A percentile compares a stretch with the other conserved stretches of the same genome.
These are phyloP conservation scores for Sugiyamaella japonica DNA, from an alignment of 1,139 yeast genomes.

Conservation along the genomic window DNA sequence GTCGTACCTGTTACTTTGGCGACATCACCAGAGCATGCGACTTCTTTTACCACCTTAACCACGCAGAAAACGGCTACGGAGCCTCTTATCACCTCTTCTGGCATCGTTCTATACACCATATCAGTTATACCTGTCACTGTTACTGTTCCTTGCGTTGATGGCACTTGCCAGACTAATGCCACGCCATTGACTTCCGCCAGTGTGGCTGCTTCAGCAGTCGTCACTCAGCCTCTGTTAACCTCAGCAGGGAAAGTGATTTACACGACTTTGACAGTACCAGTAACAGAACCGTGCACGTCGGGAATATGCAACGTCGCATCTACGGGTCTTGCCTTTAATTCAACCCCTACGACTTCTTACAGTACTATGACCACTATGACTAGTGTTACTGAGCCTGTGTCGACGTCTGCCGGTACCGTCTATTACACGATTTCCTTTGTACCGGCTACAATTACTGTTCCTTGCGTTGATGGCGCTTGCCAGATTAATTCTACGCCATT, in stretches of 20 bases:
- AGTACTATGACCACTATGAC: neutral
- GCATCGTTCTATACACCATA: conserved; percentile 12
- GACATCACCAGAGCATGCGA: neutral
- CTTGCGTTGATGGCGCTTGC: conserved; percentile 13
- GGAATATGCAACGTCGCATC: neutral
- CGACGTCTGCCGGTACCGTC: conserved; percentile 12
- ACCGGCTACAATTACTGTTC: conserved; percentile 13
- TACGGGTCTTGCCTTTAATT: neutral
- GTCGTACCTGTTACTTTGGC: neutral
- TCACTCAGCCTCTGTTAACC: neutral
- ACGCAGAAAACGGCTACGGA: conserved; percentile 18
- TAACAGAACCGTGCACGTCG: neutral
- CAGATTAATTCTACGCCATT: neutral
- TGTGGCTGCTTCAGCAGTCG: neutral
- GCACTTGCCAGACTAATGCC: neutral
- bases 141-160: conserved; percentile 18
- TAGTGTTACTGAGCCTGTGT: conserved; percentile 16
- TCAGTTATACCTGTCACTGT: conserved; percentile 12
- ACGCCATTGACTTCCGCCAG: neutral
- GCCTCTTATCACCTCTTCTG: conserved; percentile 15
- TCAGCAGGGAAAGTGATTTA: neutral
- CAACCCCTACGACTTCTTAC: neutral
- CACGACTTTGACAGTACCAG: neutral
- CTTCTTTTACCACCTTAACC: conserved; percentile 5
- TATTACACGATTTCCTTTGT: conserved; percentile 12